These are phyloP conservation scores for Parasarocladium wereldwijsianum DNA, from an alignment of 2,329 filamentous ascomycete species.

Conservation along the genomic window DNA sequence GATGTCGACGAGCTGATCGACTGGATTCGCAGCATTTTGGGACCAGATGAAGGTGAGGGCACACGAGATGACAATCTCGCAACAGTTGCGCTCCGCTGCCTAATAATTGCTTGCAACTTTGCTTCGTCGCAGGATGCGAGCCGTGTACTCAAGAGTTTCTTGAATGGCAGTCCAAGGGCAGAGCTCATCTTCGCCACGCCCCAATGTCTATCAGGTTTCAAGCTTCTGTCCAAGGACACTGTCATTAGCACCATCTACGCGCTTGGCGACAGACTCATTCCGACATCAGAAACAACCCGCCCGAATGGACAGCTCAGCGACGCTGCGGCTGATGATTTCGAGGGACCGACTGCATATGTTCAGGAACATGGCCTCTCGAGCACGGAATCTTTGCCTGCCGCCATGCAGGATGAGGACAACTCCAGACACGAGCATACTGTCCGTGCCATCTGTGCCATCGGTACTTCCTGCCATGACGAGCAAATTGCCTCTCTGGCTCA, in stretches of 20 bases:
- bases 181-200: no score
- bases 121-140: slow-evolving; percentile 61
- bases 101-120: slow-evolving; percentile 69
- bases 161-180: slow-evolving; percentile 82
- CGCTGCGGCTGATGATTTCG: slow-evolving; percentile 22
- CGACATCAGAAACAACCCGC: slow-evolving; percentile 41
- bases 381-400: slow-evolving; percentile 61
- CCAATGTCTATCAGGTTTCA: slow-evolving; percentile 55
- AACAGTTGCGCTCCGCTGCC: slow-evolving; percentile 61
- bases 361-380: slow-evolving; percentile 48
- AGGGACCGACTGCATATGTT: slow-evolving; percentile 22
- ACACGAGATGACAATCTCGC: slow-evolving; percentile 71
- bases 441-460: slow-evolving; percentile 87
- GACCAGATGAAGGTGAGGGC: slow-evolving; percentile 50
- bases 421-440: slow-evolving; percentile 62
- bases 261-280: slow-evolving; percentile 86
- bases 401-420: slow-evolving; percentile 63
- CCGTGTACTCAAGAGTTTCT: slow-evolving; percentile 67
- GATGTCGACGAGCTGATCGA: slow-evolving; percentile 64
- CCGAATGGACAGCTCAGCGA: slow-evolving; percentile 36
- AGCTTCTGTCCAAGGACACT: slow-evolving; percentile 75
- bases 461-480: slow-evolving; percentile 64
- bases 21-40: slow-evolving; percentile 75
- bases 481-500: slow-evolving; percentile 89
- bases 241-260: slow-evolving; percentile 93